A percentile compares a stretch with the other conserved stretches of the same genome.
Evolutionary conservation across 1,284 basidiomycete genomes (phyloP).

Genomic region (Coniferiporia weirii): DNA sequence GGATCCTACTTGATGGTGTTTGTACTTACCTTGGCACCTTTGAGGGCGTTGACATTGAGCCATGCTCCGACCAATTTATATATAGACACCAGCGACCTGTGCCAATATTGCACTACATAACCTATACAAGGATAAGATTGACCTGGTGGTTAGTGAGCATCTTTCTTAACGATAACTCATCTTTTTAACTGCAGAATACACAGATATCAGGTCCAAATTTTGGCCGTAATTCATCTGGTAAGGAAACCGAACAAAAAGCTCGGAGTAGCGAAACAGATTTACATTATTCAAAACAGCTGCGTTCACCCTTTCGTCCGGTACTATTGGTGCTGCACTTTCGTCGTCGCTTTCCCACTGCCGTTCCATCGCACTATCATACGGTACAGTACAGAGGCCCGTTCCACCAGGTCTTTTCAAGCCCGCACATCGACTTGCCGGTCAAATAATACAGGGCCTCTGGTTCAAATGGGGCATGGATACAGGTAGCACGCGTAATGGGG

Average conservation of each 20-base stretch:
- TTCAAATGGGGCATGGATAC: conserved; percentile 73
- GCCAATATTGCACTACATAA: conserved; percentile 87
- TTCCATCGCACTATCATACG: conserved; percentile 81
- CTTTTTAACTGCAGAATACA: conserved; percentile 46
- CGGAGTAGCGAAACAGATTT: background rate
- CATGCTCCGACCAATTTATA: background rate
- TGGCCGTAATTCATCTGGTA: conserved; percentile 78
- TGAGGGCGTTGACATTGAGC: background rate
- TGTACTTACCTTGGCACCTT: conserved; percentile 24
- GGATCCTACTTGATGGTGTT: conserved; percentile 85
- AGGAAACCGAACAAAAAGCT: conserved; percentile 15
- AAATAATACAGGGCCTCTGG: conserved; percentile 72
- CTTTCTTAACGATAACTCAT: background rate
- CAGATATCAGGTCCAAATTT: conserved; percentile 74
- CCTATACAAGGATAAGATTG: conserved; percentile 77
- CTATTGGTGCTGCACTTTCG: conserved; percentile 84
- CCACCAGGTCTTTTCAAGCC: conserved; percentile 55
- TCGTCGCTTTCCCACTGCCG: conserved; percentile 67
- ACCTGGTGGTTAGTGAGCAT: conserved; percentile 65
- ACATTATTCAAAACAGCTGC: conserved; percentile 50
- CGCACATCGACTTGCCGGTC: conserved; percentile 62
- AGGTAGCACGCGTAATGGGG: conserved; percentile 50
- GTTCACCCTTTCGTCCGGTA: conserved; percentile 84
- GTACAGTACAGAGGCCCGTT: conserved; percentile 70
- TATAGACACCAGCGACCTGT: conserved; percentile 85